These are phyloP conservation scores for Trichophyton rubrum DNA, from an alignment of 2,329 filamentous ascomycete genomes.

Conservation along the genomic window DNA sequence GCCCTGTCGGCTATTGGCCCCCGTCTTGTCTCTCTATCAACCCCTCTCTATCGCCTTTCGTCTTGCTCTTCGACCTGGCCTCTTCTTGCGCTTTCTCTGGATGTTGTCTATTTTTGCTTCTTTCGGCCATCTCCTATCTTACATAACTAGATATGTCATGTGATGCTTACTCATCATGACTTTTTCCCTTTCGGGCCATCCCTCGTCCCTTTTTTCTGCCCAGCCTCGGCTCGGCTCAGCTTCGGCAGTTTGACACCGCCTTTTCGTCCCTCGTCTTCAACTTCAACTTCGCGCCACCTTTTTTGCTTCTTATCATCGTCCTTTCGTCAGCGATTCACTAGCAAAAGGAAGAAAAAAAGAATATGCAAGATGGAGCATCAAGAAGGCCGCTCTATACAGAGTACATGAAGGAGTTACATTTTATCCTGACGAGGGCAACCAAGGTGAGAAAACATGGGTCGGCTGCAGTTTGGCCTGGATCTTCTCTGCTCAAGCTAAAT, in stretches of 20 bases:
- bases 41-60: background rate
- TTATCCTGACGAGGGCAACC: background rate
- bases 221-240: background rate
- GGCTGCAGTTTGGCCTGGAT: background rate
- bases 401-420: too few relatives aligned
- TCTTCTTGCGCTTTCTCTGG: background rate
- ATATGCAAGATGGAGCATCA: background rate
- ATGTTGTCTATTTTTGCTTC: background rate
- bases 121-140: background rate
- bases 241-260: conserved; percentile 1
- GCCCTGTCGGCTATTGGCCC: background rate
- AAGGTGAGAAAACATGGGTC: background rate
- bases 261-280: background rate
- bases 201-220: background rate
- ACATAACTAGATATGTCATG: background rate
- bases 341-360: background rate
- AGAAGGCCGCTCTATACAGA: background rate
- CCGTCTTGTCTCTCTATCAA: background rate
- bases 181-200: background rate
- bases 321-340: background rate
- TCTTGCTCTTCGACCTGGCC: background rate
- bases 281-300: background rate
- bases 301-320: too few relatives aligned
- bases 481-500: background rate
- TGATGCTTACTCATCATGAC: background rate